Base-by-base conservation (phyloP, 495 filamentous ascomycete genomes). In the Parachaetomium inaequale region DNA sequence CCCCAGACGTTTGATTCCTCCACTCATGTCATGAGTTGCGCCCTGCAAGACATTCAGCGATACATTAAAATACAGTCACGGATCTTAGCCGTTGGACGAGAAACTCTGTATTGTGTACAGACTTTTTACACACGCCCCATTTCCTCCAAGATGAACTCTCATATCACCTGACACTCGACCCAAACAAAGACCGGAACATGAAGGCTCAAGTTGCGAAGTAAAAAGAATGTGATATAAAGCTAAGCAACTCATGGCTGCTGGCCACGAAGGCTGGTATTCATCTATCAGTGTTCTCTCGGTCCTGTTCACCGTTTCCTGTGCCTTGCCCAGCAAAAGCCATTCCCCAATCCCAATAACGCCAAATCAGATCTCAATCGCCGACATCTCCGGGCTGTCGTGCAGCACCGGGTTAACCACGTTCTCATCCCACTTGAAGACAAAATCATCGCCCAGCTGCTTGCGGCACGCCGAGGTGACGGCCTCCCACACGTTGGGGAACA, bases 401-500 rank as follows among this genome's bases (percentile, higher is more conserved):
- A 83, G 72, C n/a, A 88, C 82, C 21, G 85, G 86, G 75, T 88
- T 90, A 62, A 88, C 46, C 3, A 21, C 78, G 23, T 68, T 62
- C 34, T 78, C 76, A 57, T 78, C 74, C 66, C 77, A 80, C 63
- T 76, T 66, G 63, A 78, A 78, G 52, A 67, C 66, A 65, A 80
- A 91, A 70, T 76, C 88, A 78, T 70, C 85, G 14, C 82, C 85
- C 3, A 84, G 81, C 61, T 97, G 86, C 61, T 90, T 89, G 77
- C 96, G 82, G 77, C 96, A 91, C 68, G 96, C 93, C 81, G 96
- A 88, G 73, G 96, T 93, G 68, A 97, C 93, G 67, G 96, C 96
- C 64, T 88, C 82, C 43, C 90, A 86, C 69, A 97, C 93, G 63
- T 86, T 84, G 57, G 76, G 71, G 79, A 90, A 97, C 54, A 98